These are phyloP conservation scores for Penicillium pulvis DNA, from an alignment of 495 filamentous ascomycete species.

Conservation along the genomic window DNA sequence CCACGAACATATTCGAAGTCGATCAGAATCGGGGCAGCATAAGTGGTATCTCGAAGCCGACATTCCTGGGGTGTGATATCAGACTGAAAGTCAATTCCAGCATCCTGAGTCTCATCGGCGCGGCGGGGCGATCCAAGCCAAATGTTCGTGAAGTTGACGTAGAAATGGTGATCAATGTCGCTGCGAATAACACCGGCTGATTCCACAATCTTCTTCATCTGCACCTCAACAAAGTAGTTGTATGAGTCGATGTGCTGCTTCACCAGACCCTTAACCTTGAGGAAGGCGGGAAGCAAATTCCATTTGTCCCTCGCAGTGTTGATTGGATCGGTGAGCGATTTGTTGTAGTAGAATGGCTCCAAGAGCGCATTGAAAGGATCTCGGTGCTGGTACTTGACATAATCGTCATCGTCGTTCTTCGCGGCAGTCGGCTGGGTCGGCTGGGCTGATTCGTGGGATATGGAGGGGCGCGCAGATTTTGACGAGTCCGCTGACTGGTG, in stretches of 20 bases:
- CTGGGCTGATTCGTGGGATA: constrained; percentile 17
- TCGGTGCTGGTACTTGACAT: constrained; percentile 35
- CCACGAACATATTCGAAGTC: constrained; percentile 86
- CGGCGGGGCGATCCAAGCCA: constrained; percentile 78
- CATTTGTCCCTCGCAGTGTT: constrained; percentile 93
- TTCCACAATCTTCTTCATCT: constrained; percentile 92
- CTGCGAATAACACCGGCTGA: constrained; percentile 83
- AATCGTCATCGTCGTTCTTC: constrained; percentile 9
- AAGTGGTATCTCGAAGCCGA: constrained; percentile 91
- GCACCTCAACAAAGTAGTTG: constrained; percentile 94
- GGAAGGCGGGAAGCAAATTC: constrained; percentile 92
- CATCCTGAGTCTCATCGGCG: constrained; percentile 61
- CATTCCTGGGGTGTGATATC: constrained; percentile 88
- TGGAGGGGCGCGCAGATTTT: constrained; percentile 23
- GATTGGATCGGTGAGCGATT: constrained; percentile 89
- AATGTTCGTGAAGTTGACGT: constrained; percentile 87
- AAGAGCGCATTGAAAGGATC: constrained; percentile 81
- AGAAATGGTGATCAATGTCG: constrained; percentile 86
- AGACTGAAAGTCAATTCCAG: constrained; percentile 57
- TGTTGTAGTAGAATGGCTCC: constrained; percentile 95
- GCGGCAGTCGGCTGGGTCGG: constrained; percentile 10
- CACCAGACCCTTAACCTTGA: constrained; percentile 94
- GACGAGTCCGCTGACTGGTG: constrained; percentile 10
- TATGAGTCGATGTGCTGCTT: constrained; percentile 99
- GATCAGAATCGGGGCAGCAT: constrained; percentile 88